A percentile compares a stretch with the other conserved stretches of the same genome.
Evolutionary conservation across 2,329 filamentous ascomycete genomes (phyloP).

Genomic region (Thielaviopsis euricoi): DNA sequence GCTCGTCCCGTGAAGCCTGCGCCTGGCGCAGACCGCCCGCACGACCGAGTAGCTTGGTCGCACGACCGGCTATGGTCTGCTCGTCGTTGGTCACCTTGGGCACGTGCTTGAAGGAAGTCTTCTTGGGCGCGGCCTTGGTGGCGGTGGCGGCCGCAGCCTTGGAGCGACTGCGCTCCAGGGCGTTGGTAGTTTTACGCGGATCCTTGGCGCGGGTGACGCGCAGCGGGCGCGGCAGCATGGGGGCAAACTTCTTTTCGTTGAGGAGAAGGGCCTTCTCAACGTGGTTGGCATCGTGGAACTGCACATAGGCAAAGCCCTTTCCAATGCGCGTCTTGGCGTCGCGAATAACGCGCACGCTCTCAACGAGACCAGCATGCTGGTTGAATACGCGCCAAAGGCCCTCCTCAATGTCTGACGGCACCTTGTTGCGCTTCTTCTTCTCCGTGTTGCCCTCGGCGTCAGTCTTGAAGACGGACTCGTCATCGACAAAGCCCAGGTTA

Average conservation of each 20-base stretch:
- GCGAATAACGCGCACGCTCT: slow-evolving; percentile 83
- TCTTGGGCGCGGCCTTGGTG: slow-evolving; percentile 20
- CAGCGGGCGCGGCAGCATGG: slow-evolving; percentile 76
- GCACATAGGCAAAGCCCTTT: slow-evolving; percentile 95
- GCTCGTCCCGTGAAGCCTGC: slow-evolving; percentile 18
- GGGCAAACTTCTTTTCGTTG: slow-evolving; percentile 83
- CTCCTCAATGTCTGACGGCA: slow-evolving; percentile 77
- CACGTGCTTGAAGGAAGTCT: slow-evolving; percentile 38
- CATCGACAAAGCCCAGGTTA: slow-evolving; percentile 89
- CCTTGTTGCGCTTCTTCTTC: slow-evolving; percentile 56
- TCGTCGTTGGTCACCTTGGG: slow-evolving; percentile 55
- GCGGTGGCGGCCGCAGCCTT: slow-evolving; percentile 19
- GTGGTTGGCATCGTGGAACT: slow-evolving; percentile 74
- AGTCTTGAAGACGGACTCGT: slow-evolving; percentile 56
- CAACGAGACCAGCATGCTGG: slow-evolving; percentile 59
- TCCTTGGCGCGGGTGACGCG: slow-evolving; percentile 79
- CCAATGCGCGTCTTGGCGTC: slow-evolving; percentile 83
- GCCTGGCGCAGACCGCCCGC: slow-evolving; percentile 39
- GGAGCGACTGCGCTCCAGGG: slow-evolving; percentile 26
- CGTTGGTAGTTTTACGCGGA: slow-evolving; percentile 39
- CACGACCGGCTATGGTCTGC: slow-evolving; percentile 56
- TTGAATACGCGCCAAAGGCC: slow-evolving; percentile 74
- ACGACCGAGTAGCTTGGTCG: slow-evolving; percentile 56
- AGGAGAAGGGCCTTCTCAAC: slow-evolving; percentile 84
- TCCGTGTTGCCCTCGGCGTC: slow-evolving; percentile 49